Evolutionary conservation across 1,139 yeast genomes (phyloP).

Genomic region (Zygosaccharomyces pseudobailii): DNA sequence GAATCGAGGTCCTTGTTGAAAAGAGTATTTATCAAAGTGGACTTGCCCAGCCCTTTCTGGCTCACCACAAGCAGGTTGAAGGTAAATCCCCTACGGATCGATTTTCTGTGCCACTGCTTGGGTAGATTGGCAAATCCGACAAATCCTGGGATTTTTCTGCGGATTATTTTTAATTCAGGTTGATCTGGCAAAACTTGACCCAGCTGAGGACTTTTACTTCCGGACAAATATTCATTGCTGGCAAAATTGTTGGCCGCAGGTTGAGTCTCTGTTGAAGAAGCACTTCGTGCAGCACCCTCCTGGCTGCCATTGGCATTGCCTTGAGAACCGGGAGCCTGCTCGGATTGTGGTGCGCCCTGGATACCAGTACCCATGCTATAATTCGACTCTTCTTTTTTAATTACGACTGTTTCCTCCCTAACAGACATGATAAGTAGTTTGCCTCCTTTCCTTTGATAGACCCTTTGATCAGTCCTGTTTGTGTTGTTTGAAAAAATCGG

Average conservation of each 20-base stretch:
- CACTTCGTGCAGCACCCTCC: not conserved
- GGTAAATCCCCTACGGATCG: slow-evolving; percentile 89
- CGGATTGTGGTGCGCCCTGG: slow-evolving; percentile 3
- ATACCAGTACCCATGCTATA: slow-evolving; percentile 5
- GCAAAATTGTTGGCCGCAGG: not conserved
- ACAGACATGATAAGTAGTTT: slow-evolving; percentile 7
- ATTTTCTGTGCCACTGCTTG: slow-evolving; percentile 97
- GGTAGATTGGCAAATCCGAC: slow-evolving; percentile 98
- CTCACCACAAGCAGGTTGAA: slow-evolving; percentile 88
- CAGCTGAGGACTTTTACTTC: not conserved
- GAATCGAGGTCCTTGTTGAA: slow-evolving; percentile 63
- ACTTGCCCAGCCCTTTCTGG: slow-evolving; percentile 89
- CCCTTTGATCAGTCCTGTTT: not conserved
- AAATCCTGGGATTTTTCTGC: slow-evolving; percentile 81
- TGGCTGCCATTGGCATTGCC: not conserved
- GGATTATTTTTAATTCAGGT: slow-evolving; percentile 50
- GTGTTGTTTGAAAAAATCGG: not conserved
- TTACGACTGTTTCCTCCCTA: slow-evolving; percentile 8
- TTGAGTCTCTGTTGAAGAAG: not conserved
- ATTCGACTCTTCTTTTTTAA: slow-evolving; percentile 14
- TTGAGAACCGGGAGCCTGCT: slow-evolving; percentile 3
- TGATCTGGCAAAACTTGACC: slow-evolving; percentile 34
- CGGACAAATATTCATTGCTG: not conserved
- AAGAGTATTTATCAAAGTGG: slow-evolving; percentile 86
- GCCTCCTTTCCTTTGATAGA: not conserved